Percentiles rank a stretch among this genome's conserved stretches.
These are phyloP conservation scores for Solanum chacoense DNA, from an alignment of 305 asterid species.

Conservation along the genomic window DNA sequence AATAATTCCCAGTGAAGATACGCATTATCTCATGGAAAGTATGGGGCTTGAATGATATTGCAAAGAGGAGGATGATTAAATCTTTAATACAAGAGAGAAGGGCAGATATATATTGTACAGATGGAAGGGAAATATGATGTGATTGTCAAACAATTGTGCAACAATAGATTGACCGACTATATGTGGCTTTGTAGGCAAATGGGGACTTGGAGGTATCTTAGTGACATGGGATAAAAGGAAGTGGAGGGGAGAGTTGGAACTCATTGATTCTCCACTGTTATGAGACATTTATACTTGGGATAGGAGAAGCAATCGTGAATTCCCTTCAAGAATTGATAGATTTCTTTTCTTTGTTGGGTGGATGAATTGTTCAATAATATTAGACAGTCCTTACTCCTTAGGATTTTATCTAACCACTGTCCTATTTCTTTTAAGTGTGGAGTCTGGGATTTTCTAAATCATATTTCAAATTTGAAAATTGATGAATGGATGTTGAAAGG, in stretches of 20 bases:
- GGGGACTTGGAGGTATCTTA: not conserved
- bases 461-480: not conserved
- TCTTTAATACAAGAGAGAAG: not conserved
- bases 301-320: not conserved
- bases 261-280: not conserved
- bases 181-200: not conserved
- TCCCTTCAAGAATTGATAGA: not conserved
- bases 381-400: not conserved
- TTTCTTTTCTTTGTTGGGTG: not conserved
- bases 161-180: not conserved
- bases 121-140: not conserved
- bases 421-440: not conserved
- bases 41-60: not conserved
- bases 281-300: not conserved
- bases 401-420: not conserved
- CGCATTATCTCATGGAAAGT: not conserved
- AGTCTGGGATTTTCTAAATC: not conserved
- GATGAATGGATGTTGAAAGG: not conserved
- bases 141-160: not conserved
- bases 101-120: not conserved
- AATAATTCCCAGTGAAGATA: not conserved
- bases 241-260: not conserved
- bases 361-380: not conserved
- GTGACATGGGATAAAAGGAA: not conserved
- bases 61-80: not conserved